Conservation (phyloP, 2,329 filamentous ascomycete species). For the Gliomastix tumulicola region DNA sequence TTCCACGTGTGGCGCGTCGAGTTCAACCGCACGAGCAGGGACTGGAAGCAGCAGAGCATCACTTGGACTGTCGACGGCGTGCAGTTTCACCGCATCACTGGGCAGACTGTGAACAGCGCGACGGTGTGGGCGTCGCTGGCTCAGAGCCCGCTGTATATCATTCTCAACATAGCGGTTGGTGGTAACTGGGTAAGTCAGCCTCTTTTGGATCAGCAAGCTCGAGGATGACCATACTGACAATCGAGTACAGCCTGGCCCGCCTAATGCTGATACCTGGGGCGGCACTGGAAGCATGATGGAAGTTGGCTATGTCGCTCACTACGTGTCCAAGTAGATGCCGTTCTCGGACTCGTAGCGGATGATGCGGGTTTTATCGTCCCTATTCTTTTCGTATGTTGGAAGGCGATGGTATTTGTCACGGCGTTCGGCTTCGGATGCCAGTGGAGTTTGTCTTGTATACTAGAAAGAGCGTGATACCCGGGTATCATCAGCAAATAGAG, state of each 20-base stretch:
- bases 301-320: slow-evolving; percentile 41
- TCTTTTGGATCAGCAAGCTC: slow-evolving; percentile 1
- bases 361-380: no score
- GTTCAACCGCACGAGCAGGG: slow-evolving; percentile 37
- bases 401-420: no score
- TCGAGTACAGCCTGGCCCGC: slow-evolving; percentile 34
- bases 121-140: slow-evolving; percentile 41
- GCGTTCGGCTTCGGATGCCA: no score
- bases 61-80: slow-evolving; percentile 41
- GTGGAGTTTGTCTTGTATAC: no score
- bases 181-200: slow-evolving; percentile 39
- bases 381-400: no score
- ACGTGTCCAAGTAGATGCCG: slow-evolving; percentile 20
- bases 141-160: slow-evolving; percentile 41
- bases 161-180: slow-evolving; percentile 50
- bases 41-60: slow-evolving; percentile 42
- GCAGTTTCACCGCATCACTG: slow-evolving; percentile 34
- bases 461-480: no score
- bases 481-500: no score
- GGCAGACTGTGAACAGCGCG: slow-evolving; percentile 33
- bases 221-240: slow-evolving; percentile 4
- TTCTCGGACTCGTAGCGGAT: no score
- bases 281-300: slow-evolving; percentile 43
- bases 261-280: slow-evolving; percentile 36
- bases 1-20: slow-evolving; percentile 45